phyloP scores from a whole-genome alignment of 2,329 filamentous ascomycete genomes.

The Aspergillus sclerotialis region DNA sequence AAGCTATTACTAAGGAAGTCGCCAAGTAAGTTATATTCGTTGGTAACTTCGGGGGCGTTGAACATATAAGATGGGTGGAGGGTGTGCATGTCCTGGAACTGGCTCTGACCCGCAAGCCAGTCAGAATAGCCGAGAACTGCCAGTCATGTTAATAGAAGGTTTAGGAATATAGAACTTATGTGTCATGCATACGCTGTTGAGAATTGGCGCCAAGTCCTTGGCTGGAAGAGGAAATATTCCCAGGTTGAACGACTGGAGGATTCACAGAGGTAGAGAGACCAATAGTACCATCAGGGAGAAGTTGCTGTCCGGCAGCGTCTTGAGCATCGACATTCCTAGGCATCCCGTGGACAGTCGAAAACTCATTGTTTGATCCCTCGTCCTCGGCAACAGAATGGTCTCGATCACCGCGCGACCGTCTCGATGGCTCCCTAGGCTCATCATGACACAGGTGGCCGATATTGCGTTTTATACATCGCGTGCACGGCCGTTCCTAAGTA shows the following conservation, averaged over 20 bases:
- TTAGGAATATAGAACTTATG: constrained; percentile 3
- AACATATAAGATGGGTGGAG: constrained; percentile 95
- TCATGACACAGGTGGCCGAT: constrained; percentile 98
- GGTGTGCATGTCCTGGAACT: constrained; percentile 89
- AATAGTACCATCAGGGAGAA: constrained; percentile 35
- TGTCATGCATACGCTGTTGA: constrained; percentile 62
- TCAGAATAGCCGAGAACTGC: constrained; percentile 77
- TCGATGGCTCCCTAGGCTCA: constrained; percentile 81
- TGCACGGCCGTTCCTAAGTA: constrained; percentile 81
- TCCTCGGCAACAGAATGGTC: constrained; percentile 55
- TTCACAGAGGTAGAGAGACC: constrained; percentile 42
- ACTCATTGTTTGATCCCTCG: constrained; percentile 44
- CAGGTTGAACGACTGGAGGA: constrained; percentile 51
- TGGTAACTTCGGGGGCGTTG: constrained; percentile 83
- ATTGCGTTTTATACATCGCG: constrained; percentile 94
- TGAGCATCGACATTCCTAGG: constrained; percentile 52
- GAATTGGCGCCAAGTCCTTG: constrained; percentile 58
- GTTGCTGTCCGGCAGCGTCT: constrained; percentile 43
- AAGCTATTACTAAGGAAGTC: constrained; percentile 92
- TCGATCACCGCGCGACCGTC: constrained; percentile 66
- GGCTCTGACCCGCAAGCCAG: constrained; percentile 70
- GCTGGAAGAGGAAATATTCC: constrained; percentile 59
- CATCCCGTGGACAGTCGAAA: constrained; percentile 39
- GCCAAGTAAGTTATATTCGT: constrained; percentile 94
- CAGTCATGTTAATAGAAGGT: constrained; percentile 18